These are phyloP conservation scores for Tardiomyces depauwii DNA, from an alignment of 1,139 yeast genomes.

Conservation along the genomic window DNA sequence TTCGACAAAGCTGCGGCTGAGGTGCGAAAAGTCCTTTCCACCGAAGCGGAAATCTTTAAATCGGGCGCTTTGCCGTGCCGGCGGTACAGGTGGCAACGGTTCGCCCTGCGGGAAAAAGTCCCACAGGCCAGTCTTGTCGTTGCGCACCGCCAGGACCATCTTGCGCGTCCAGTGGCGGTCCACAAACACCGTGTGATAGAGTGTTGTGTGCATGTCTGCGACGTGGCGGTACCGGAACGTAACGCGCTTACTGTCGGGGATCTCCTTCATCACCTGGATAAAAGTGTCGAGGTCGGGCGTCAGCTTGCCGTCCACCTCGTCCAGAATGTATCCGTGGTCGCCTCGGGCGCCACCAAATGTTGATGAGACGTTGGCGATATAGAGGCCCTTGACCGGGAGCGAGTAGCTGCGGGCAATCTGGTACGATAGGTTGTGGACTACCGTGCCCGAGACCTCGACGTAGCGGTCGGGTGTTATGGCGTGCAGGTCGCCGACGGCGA, in stretches of 20 bases:
- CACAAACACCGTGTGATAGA: constrained; percentile 48
- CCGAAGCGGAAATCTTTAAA: constrained; percentile 60
- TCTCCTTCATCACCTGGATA: constrained; percentile 61
- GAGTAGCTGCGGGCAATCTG: constrained; percentile 82
- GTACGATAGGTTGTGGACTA: constrained; percentile 74
- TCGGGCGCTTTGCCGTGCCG: constrained; percentile 52
- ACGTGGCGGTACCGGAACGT: constrained; percentile 67
- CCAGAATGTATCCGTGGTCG: constrained; percentile 59
- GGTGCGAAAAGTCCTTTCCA: constrained; percentile 37
- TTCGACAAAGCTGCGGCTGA: constrained; percentile 53
- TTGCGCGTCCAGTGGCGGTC: constrained; percentile 81
- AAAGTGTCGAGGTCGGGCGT: constrained; percentile 66
- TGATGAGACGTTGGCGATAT: constrained; percentile 66
- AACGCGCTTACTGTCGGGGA: constrained; percentile 70
- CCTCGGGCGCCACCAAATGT: constrained; percentile 52
- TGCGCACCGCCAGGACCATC: constrained; percentile 63
- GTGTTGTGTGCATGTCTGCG: constrained; percentile 64
- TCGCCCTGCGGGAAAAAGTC: constrained; percentile 63
- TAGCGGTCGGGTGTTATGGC: constrained; percentile 71
- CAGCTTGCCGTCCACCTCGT: constrained; percentile 63
- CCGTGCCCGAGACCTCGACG: constrained; percentile 78
- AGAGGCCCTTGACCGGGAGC: constrained; percentile 77
- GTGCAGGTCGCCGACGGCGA: constrained; percentile 66
- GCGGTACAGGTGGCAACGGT: constrained; percentile 40
- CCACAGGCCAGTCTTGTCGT: constrained; percentile 82